Base-by-base conservation (phyloP, 2,329 filamentous ascomycete species). In the Magnaporthales sp. region DNA sequence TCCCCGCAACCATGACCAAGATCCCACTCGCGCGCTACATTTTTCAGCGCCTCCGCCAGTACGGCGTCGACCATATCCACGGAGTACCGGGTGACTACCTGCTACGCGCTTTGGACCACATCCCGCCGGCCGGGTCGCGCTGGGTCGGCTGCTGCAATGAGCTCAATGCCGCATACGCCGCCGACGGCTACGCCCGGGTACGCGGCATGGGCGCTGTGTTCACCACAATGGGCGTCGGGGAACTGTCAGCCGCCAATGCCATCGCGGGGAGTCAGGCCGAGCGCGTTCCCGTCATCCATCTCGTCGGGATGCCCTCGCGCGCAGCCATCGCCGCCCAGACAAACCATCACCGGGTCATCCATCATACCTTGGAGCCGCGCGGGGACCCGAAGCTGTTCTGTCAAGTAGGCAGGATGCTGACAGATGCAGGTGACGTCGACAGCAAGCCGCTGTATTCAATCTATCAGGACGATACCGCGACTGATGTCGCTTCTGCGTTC, bases 151-250 rank as follows among this genome's bases (percentile, higher is more conserved):
- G 88, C 74, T 86, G 86, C 70, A 91, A 91, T 73, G 89, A 91
- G 75, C 82, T 91, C 67, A 91, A 91, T 74, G 89, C 89, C 62
- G 86, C 87, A 22, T 93, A 93, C 72, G 90, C 90, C 30, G 89
- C 91, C n/a, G 91, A 93, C 77, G 91, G 90, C 27, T 93, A 93
- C 74, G 89, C 89, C 67, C 84, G 90, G 69, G 83, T 91, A 68
- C 90, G 89, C 67, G 88, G 89, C 60, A 87, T 92, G 38, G 83
- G 84, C 4, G 89, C 89, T 31, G 77, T 93, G 63, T 77, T 93
- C 70, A 93, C 90, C 56, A 92, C 90, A 0, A 92, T 92, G 69
- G 91, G 90, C 65, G 89, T 92, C 4, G 90, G 87, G 65, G 87
- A 89, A 74, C 82, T 90, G n/a, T 91, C 89, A 2, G 89, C 89